Evolutionary conservation across 2,329 filamentous ascomycete genomes (phyloP).

Genomic region (Sporothrix inflata): DNA sequence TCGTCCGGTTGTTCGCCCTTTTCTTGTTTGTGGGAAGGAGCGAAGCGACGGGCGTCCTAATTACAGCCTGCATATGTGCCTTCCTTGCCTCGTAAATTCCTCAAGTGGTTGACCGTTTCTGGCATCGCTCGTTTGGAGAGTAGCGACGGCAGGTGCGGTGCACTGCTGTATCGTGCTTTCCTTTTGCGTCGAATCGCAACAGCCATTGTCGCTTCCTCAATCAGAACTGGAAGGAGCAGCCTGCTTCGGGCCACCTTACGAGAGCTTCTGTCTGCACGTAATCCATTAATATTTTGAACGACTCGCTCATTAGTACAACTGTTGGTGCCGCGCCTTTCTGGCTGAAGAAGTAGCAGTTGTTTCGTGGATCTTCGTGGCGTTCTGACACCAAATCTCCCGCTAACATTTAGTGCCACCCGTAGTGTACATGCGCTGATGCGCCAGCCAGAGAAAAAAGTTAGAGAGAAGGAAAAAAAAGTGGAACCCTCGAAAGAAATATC

Average conservation of each 20-base stretch:
- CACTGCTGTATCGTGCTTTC: background rate
- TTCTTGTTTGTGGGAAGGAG: conserved; percentile 1
- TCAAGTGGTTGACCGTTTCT: conserved; percentile 11
- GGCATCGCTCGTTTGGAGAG: background rate
- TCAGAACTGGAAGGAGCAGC: background rate
- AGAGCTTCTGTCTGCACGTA: no score
- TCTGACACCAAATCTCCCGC: background rate
- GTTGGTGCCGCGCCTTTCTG: background rate
- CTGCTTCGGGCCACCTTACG: no score
- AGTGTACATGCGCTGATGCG: background rate
- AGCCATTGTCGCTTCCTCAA: background rate
- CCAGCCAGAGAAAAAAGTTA: background rate
- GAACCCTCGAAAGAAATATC: conserved; percentile 38
- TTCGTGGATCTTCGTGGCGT: background rate
- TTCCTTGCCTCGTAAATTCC: background rate
- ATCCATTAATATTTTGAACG: background rate
- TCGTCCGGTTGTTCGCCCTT: conserved; percentile 1
- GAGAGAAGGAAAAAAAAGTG: conserved; percentile 34
- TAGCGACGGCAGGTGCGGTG: background rate
- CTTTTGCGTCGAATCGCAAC: background rate
- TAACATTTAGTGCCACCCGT: background rate
- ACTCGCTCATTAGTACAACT: background rate
- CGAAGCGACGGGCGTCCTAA: background rate
- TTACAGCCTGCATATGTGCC: background rate
- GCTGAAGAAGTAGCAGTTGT: background rate